Evolutionary conservation across 257 asterid genomes (phyloP).

Genomic region (Primulina eburnea): DNA sequence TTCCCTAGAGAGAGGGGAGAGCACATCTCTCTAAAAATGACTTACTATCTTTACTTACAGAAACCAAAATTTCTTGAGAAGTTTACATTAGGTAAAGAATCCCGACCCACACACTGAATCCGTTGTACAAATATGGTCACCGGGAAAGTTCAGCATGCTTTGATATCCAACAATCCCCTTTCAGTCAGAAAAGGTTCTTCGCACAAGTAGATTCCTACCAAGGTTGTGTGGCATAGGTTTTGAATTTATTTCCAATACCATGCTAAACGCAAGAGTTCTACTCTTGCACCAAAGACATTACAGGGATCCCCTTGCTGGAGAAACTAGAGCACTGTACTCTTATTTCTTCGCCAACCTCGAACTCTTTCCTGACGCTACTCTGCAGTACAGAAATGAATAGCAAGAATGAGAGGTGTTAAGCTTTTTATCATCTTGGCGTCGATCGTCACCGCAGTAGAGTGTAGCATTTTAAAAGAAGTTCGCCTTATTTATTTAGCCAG

Average conservation of each 20-base stretch:
- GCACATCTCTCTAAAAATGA: no score
- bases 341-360: conserved; percentile 66
- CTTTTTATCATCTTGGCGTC: no score
- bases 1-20: no score
- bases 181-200: conserved; percentile 13
- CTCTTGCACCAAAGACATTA: conserved; percentile 53
- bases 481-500: background rate
- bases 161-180: conserved; percentile 4
- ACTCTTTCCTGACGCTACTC: conserved; percentile 46
- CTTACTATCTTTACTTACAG: no score
- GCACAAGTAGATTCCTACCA: background rate
- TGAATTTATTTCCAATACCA: conserved; percentile 7
- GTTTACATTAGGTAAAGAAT: conserved; percentile 15
- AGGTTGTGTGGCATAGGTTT: conserved; percentile 1
- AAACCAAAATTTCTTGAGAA: conserved; percentile 1
- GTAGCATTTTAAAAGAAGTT: background rate
- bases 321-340: conserved; percentile 70
- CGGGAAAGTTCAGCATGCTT: conserved; percentile 10
- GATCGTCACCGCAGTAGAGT: no score
- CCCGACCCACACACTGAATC: conserved; percentile 25
- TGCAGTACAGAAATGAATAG: conserved; percentile 31
- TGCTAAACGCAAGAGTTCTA: conserved; percentile 21
- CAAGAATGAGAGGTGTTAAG: background rate
- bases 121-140: background rate
- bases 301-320: conserved; percentile 85